Conservation (phyloP, 768 basidiomycete genomes). For the Rhizopogon sp. region DNA sequence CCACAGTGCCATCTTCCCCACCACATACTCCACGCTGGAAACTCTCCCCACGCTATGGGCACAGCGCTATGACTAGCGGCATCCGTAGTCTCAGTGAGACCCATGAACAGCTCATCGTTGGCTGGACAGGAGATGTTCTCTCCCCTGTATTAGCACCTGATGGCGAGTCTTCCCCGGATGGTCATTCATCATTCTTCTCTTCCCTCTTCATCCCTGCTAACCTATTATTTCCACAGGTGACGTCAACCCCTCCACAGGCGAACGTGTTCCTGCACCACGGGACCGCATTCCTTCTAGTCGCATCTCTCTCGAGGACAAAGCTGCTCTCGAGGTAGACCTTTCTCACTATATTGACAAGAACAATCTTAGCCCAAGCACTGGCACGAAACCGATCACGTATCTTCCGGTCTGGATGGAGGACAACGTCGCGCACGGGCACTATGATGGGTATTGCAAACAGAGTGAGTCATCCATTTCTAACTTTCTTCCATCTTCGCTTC, state of each 20-base stretch:
- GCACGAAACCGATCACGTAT: slow-evolving; percentile 45
- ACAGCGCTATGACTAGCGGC: slow-evolving; percentile 93
- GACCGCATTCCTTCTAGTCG: slow-evolving; percentile 41
- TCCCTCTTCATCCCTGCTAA: slow-evolving; percentile 1
- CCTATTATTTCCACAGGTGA: slow-evolving; percentile 8
- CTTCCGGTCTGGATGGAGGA: slow-evolving; percentile 91
- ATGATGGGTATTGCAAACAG: slow-evolving; percentile 97
- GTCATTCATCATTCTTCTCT: background rate
- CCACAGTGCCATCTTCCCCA: slow-evolving; percentile 8
- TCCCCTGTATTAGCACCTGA: slow-evolving; percentile 30
- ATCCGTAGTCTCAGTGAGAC: slow-evolving; percentile 79
- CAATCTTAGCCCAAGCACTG: slow-evolving; percentile 32
- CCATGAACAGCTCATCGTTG: slow-evolving; percentile 88
- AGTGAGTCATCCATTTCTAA: slow-evolving; percentile 48
- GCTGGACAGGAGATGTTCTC: slow-evolving; percentile 89
- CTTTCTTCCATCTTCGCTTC: background rate
- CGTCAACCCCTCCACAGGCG: slow-evolving; percentile 1
- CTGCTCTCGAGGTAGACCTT: slow-evolving; percentile 62
- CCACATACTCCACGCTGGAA: slow-evolving; percentile 50
- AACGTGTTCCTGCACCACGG: slow-evolving; percentile 16
- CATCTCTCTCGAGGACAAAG: slow-evolving; percentile 59
- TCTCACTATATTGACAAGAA: slow-evolving; percentile 43
- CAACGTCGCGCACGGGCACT: slow-evolving; percentile 86
- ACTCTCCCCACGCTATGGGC: slow-evolving; percentile 76
- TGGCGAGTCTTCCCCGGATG: slow-evolving; percentile 22